Base-by-base conservation (phyloP, 129 eudicot genomes). In the Helianthus tuberosus region DNA sequence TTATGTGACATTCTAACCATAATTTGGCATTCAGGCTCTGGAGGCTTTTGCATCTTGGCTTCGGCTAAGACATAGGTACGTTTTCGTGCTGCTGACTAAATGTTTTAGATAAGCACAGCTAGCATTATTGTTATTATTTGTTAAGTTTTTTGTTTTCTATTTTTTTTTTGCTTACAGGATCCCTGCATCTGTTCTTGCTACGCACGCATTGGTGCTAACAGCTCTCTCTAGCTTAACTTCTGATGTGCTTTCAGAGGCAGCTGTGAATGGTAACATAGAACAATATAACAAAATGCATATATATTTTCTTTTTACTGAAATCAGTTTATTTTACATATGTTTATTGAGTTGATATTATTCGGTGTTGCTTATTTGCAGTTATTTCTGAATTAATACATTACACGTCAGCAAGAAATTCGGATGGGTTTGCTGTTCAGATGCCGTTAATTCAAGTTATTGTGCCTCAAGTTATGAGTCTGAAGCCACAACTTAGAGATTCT, bases 11-110 rank as follows among this genome's bases (percentile, higher is more conserved):
- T 77, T 73, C 57, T 78, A 53, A 66, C 49, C 29, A 69, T 81
- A 48, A 69, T 44, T 57, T 44, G 14, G 35, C 39, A 54, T 57
- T 52, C 97, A 95, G 99, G 99, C 89, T 71, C 89, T 95, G 43
- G 99, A 95, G 89, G 99, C 97, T 62, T 95, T 95, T 86, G 90
- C 99, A 66, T 95, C 99, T 70, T 95, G 99, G 97, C 88, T 95
- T 72, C 97, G 99, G 66, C 83, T 95, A 78, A 87, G 96, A 80
- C 97, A 92, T 81, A 88, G 99, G 99, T 95, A 77, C 55, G 52
- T 39, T 53, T 44, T 10, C n/a, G 0, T 11, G 29, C 53, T 57
- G 8, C 2, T 15, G 68, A 36, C 38, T n/a, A 14, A 12, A 14
- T 38, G 29, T 25, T 60, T 53, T 20, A 20, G 29, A 32, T 27